These are phyloP conservation scores for Pichia deserticola DNA, from an alignment of 805 yeast species.

Conservation along the genomic window DNA sequence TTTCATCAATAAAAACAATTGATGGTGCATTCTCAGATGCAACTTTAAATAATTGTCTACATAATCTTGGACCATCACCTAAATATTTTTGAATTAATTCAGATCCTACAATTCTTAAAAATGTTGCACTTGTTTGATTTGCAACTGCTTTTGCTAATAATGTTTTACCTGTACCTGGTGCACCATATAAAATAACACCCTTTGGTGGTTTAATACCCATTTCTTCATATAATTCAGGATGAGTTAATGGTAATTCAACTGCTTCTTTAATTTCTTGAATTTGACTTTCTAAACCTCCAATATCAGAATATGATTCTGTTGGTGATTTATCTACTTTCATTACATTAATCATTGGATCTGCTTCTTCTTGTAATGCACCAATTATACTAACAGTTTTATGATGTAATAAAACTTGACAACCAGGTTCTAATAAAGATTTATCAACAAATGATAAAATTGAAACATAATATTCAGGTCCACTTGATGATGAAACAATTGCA, in stretches of 20 bases:
- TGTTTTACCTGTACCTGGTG: conserved; percentile 98
- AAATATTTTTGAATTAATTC: conserved; percentile 94
- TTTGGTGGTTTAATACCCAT: conserved; percentile 99
- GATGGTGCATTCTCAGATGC: conserved; percentile 98
- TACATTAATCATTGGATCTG: conserved; percentile 95
- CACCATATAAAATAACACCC: conserved; percentile 94
- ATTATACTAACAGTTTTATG: conserved; percentile 93
- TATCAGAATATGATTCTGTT: conserved; percentile 91
- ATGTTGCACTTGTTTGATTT: conserved; percentile 94
- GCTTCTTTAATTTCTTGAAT: conserved; percentile 97
- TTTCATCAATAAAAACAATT: conserved; percentile 97
- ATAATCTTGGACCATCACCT: conserved; percentile 95
- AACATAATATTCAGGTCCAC: conserved; percentile 97
- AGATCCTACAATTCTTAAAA: conserved; percentile 92
- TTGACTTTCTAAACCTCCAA: conserved; percentile 93
- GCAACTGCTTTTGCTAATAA: conserved; percentile 96
- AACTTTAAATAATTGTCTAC: conserved; percentile 89
- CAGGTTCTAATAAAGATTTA: conserved; percentile 92
- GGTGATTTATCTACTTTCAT: conserved; percentile 98
- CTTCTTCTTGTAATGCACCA: conserved; percentile 97
- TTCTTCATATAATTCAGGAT: conserved; percentile 94
- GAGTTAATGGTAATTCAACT: conserved; percentile 91
- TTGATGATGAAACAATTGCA: conserved; percentile 92
- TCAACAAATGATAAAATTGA: conserved; percentile 94
- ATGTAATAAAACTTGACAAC: conserved; percentile 90